These are phyloP conservation scores for Cytospora mali DNA, from an alignment of 2,329 filamentous ascomycete species.

Conservation along the genomic window DNA sequence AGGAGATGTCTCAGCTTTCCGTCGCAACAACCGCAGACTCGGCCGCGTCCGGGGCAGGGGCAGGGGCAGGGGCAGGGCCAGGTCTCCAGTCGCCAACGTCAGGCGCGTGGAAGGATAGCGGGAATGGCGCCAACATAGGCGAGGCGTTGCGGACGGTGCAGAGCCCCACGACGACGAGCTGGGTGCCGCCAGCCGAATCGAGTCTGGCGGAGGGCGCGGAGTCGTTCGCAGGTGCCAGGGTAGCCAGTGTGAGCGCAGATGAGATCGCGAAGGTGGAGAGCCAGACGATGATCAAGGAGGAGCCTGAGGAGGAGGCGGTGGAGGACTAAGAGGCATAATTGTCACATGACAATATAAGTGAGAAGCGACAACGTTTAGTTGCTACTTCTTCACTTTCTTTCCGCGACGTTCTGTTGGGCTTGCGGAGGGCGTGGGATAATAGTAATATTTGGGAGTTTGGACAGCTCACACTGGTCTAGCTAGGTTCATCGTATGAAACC, in stretches of 20 bases:
- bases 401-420: too few species aligned
- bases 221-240: slow-evolving; percentile 38
- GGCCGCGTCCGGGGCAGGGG: slow-evolving; percentile 27
- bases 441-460: neutral
- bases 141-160: slow-evolving; percentile 42
- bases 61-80: neutral
- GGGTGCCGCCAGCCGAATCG: slow-evolving; percentile 42
- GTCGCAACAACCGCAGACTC: slow-evolving; percentile 3
- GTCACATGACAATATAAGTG: neutral
- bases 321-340: slow-evolving; percentile 33
- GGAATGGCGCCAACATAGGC: slow-evolving; percentile 28
- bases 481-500: neutral
- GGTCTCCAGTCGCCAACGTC: slow-evolving; percentile 51
- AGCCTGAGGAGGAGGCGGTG: slow-evolving; percentile 40
- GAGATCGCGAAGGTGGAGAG: slow-evolving; percentile 46
- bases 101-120: slow-evolving; percentile 44
- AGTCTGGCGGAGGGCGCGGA: slow-evolving; percentile 5
- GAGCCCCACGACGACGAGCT: slow-evolving; percentile 42
- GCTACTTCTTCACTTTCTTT: neutral
- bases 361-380: neutral
- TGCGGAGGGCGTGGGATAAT: too few species aligned
- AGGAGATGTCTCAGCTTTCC: slow-evolving; percentile 26
- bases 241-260: slow-evolving; percentile 40
- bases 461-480: too few species aligned
- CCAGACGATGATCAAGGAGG: slow-evolving; percentile 45